A percentile compares a stretch with the other conserved stretches of the same genome.
These are phyloP conservation scores for Fusarium sp. DNA, from an alignment of 2,329 filamentous ascomycete genomes.

Conservation along the genomic window DNA sequence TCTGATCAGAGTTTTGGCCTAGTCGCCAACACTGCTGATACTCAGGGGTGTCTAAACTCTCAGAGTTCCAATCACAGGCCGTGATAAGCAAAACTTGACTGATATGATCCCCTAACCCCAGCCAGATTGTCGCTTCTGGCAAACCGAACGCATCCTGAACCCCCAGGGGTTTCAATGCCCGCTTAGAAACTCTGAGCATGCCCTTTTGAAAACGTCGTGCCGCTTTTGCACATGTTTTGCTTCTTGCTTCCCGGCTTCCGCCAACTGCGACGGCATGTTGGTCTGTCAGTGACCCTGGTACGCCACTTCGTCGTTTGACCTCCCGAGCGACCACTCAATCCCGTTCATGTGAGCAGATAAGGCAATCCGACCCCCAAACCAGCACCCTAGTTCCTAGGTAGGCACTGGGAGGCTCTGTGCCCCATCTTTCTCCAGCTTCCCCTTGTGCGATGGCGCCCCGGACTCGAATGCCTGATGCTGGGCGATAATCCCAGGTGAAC, in stretches of 20 bases:
- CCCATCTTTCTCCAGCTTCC: slow-evolving; percentile 46
- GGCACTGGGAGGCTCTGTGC: slow-evolving; percentile 41
- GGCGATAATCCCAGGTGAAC: slow-evolving; percentile 22
- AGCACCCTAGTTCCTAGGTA: slow-evolving; percentile 7
- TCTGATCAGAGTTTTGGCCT: slow-evolving; percentile 19
- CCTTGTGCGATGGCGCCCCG: slow-evolving; percentile 44
- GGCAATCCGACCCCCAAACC: slow-evolving; percentile 32
- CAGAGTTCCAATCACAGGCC: slow-evolving; percentile 27
- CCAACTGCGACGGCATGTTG: slow-evolving; percentile 10
- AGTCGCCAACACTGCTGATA: slow-evolving; percentile 13
- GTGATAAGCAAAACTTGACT: slow-evolving; percentile 34
- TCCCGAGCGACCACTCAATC: slow-evolving; percentile 20
- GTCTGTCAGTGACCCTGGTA: slow-evolving; percentile 25
- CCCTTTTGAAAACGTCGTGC: slow-evolving; percentile 3
- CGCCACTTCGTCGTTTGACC: slow-evolving; percentile 29
- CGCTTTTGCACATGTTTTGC: slow-evolving; percentile 9
- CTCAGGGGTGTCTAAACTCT: slow-evolving; percentile 31
- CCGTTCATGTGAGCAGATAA: slow-evolving; percentile 38
- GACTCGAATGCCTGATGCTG: slow-evolving; percentile 31
- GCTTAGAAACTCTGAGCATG: slow-evolving; percentile 14
- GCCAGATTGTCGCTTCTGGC: slow-evolving; percentile 11
- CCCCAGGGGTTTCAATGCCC: slow-evolving; percentile 9
- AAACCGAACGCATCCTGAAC: slow-evolving; percentile 33
- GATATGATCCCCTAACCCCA: slow-evolving; percentile 31
- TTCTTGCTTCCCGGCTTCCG: background rate